A percentile compares a stretch with the other conserved stretches of the same genome.
These are phyloP conservation scores for Aspergillus bombycis DNA, from an alignment of 2,329 filamentous ascomycete species.

Conservation along the genomic window DNA sequence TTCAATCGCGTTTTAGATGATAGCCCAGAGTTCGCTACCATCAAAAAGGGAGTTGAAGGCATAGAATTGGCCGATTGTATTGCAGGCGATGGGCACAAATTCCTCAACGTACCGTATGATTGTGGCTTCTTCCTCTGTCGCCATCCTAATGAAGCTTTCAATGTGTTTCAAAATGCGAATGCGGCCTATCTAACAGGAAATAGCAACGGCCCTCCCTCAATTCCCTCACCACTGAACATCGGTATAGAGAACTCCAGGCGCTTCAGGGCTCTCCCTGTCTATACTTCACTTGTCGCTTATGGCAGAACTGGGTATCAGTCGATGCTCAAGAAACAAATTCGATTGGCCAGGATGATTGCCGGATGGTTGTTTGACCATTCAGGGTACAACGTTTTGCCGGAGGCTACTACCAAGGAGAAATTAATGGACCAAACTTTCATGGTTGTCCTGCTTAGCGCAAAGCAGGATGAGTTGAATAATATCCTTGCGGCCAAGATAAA, in stretches of 20 bases:
- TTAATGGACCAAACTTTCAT: conserved; percentile 63
- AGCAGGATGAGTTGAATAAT: conserved; percentile 64
- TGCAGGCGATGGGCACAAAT: conserved; percentile 82
- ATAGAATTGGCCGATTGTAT: conserved; percentile 86
- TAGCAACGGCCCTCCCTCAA: conserved; percentile 41
- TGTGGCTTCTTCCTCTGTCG: conserved; percentile 86
- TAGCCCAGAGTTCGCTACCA: conserved; percentile 57
- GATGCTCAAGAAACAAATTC: conserved; percentile 74
- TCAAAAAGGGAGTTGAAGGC: conserved; percentile 60
- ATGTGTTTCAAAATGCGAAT: conserved; percentile 80
- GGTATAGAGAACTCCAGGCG: conserved; percentile 89
- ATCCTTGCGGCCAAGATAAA: conserved; percentile 75
- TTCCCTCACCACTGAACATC: conserved; percentile 83
- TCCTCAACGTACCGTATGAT: conserved; percentile 95
- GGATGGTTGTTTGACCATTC: conserved; percentile 63
- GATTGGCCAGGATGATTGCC: conserved; percentile 70
- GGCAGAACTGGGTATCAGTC: conserved; percentile 69
- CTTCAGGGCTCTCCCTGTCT: conserved; percentile 88
- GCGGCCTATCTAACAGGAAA: conserved; percentile 72
- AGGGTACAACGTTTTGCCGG: conserved; percentile 69
- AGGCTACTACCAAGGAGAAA: conserved; percentile 38
- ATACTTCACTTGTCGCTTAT: conserved; percentile 75
- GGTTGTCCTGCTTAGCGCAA: conserved; percentile 77
- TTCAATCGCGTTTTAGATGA: conserved; percentile 70
- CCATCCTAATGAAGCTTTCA: conserved; percentile 59